Percentiles rank a stretch among this genome's conserved stretches.
These are phyloP conservation scores for Kodamaea lidongshanica DNA, from an alignment of 805 yeast genomes.

Conservation along the genomic window DNA sequence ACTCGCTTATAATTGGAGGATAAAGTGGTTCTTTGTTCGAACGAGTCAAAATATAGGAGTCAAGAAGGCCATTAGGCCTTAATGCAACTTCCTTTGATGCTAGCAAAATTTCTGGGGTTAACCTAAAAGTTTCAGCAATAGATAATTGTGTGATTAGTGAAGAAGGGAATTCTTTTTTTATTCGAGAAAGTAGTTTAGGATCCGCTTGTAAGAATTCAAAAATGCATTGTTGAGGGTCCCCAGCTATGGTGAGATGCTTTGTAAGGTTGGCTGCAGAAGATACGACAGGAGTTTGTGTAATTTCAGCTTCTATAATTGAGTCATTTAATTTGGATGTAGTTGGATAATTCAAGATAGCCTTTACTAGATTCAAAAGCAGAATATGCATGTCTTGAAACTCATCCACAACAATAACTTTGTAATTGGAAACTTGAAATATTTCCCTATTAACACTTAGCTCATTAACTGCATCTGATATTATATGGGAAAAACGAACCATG, in stretches of 20 bases:
- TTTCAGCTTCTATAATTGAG: too few species aligned
- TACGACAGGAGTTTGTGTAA: too few species aligned
- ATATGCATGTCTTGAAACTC: conserved; percentile 70
- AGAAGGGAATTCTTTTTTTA: conserved; percentile 18
- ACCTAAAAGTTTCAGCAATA: conserved; percentile 52
- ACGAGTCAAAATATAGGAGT: conserved; percentile 2
- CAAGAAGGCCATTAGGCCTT: conserved; percentile 5
- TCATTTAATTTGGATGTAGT: too few species aligned
- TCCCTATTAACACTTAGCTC: conserved; percentile 26
- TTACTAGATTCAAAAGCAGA: conserved; percentile 40
- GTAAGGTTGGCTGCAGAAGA: too few species aligned
- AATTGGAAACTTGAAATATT: conserved; percentile 15
- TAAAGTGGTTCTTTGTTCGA: conserved; percentile 16
- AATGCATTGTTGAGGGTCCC: conserved; percentile 67
- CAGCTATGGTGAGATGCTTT: conserved; percentile 60
- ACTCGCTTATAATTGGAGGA: conserved; percentile 18
- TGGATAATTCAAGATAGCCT: conserved; percentile 31
- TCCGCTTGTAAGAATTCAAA: conserved; percentile 60
- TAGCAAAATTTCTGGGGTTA: conserved; percentile 50
- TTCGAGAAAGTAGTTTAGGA: conserved; percentile 24
- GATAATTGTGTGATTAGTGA: conserved; percentile 22
- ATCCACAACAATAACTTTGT: conserved; percentile 49
- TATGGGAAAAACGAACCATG: conserved; percentile 30
- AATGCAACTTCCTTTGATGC: conserved; percentile 31
- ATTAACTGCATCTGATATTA: conserved; percentile 28